A percentile compares a stretch with the other conserved stretches of the same genome.
These are phyloP conservation scores for Phytophthora melonis DNA, from an alignment of 352 stramenopile species.

Conservation along the genomic window DNA sequence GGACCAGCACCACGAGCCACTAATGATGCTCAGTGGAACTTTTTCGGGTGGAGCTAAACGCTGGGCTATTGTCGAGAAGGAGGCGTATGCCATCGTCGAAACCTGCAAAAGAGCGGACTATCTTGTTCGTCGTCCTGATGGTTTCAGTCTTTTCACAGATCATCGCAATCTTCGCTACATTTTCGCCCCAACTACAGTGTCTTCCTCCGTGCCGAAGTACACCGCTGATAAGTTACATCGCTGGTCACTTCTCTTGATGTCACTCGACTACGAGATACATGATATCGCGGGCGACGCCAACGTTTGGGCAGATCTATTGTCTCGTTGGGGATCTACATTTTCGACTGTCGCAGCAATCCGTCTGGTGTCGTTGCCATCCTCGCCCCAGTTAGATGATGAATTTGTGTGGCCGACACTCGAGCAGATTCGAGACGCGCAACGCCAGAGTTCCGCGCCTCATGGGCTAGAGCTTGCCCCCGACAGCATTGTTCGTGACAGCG, in stretches of 20 bases:
- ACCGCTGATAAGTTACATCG: background rate
- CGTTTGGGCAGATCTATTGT: background rate
- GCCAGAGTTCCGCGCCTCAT: background rate
- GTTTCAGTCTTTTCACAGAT: background rate
- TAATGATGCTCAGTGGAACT: conserved; percentile 17
- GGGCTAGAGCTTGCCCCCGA: background rate
- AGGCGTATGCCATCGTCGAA: conserved; percentile 10
- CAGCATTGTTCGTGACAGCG: no score
- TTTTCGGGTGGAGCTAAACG: conserved; percentile 14
- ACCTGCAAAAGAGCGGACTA: background rate
- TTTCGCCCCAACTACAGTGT: conserved; percentile 7
- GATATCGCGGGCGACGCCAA: background rate
- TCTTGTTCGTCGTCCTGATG: background rate
- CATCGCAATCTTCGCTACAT: conserved; percentile 14
- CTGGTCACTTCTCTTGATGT: background rate
- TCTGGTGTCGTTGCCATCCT: background rate
- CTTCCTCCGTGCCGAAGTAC: background rate
- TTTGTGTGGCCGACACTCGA: background rate
- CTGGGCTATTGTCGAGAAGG: conserved; percentile 21
- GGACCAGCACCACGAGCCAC: conserved; percentile 12
- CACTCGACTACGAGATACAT: background rate
- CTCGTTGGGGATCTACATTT: background rate
- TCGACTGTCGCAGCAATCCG: background rate
- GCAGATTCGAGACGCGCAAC: background rate
- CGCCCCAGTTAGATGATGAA: background rate